These are phyloP conservation scores for Penicillium soppii DNA, from an alignment of 495 filamentous ascomycete species.

Conservation along the genomic window DNA sequence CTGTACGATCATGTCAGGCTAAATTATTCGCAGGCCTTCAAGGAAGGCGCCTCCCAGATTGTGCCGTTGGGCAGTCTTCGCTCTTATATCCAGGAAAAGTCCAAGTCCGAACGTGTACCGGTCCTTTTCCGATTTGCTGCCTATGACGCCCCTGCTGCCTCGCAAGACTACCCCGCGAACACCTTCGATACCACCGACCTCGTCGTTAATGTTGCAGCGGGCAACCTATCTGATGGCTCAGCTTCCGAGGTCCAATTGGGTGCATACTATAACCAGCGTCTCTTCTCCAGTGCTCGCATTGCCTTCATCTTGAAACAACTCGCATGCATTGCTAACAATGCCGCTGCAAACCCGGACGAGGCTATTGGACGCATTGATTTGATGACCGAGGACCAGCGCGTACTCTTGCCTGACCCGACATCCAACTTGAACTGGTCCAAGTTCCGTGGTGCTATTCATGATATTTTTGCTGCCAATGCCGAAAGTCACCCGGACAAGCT, in stretches of 20 bases:
- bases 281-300: constrained; percentile 50
- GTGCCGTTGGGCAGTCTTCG: constrained; percentile 47
- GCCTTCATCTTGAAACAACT: constrained; percentile 46
- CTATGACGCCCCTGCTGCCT: constrained; percentile 48
- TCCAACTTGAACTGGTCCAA: constrained; percentile 77
- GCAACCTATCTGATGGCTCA: constrained; percentile 16
- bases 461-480: constrained; percentile 72
- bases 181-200: constrained; percentile 48
- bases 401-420: constrained; percentile 70
- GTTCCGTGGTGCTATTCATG: constrained; percentile 78
- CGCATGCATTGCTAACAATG: constrained; percentile 40
- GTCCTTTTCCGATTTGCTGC: constrained; percentile 49
- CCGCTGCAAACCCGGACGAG: constrained; percentile 42
- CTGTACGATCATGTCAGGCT: neutral
- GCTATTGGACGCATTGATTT: constrained; percentile 48
- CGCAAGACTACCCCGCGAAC: constrained; percentile 46
- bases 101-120: constrained; percentile 40
- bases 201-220: constrained; percentile 43
- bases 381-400: constrained; percentile 44
- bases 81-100: constrained; percentile 46
- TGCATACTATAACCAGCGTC: constrained; percentile 51
- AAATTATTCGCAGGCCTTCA: constrained; percentile 30
- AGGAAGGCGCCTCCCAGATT: constrained; percentile 44
- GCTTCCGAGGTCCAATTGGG: constrained; percentile 36
- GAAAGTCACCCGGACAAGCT: constrained; percentile 70